A percentile compares a stretch with the other conserved stretches of the same genome.
phyloP scores from a whole-genome alignment of 2,329 filamentous ascomycete genomes.

The Colletotrichum higginsianum region DNA sequence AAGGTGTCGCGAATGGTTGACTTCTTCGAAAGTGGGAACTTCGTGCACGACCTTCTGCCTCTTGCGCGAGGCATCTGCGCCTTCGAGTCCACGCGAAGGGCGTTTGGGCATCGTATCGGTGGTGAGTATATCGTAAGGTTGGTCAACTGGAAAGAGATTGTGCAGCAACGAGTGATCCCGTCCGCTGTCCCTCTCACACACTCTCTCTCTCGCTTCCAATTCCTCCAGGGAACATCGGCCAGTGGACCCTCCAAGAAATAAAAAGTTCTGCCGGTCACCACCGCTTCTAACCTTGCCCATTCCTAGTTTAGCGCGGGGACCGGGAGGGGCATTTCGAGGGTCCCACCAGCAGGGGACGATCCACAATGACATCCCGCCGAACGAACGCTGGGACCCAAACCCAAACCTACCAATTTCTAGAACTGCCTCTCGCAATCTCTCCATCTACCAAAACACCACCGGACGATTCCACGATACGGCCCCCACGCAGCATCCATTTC shows the following conservation, averaged over 20 bases:
- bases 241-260: constrained; percentile 42
- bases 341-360: constrained; percentile 19
- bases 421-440: constrained; percentile 15
- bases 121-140: neutral
- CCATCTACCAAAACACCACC: neutral
- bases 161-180: neutral
- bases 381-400: constrained; percentile 6
- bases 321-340: constrained; percentile 18
- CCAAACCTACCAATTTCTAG: constrained; percentile 15
- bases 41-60: constrained; percentile 71
- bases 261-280: constrained; percentile 43
- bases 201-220: constrained; percentile 2
- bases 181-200: constrained; percentile 5
- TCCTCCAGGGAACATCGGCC: neutral
- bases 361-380: constrained; percentile 40
- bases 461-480: neutral
- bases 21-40: constrained; percentile 71
- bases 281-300: constrained; percentile 26
- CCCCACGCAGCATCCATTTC: neutral
- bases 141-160: neutral
- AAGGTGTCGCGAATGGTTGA: constrained; percentile 76
- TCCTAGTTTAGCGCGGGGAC: constrained; percentile 37
- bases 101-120: constrained; percentile 61
- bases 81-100: constrained; percentile 56
- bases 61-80: constrained; percentile 62